These are phyloP conservation scores for Pseudozyma pruni DNA, from an alignment of 1,284 basidiomycete genomes.

Conservation along the genomic window DNA sequence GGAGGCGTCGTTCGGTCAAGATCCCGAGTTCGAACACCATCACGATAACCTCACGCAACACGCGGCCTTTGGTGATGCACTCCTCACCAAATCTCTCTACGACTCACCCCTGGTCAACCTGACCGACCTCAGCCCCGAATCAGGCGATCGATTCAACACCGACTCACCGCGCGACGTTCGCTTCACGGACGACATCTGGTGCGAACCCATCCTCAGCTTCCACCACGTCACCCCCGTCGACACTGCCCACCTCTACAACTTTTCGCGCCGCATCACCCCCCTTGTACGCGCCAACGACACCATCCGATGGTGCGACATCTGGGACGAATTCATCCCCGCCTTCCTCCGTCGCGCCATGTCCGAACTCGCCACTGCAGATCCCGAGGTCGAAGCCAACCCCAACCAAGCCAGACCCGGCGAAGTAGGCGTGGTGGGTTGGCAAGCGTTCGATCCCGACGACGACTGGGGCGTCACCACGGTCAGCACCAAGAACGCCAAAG, in stretches of 20 bases:
- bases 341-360: slow-evolving; percentile 15
- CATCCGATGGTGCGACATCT: slow-evolving; percentile 25
- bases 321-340: slow-evolving; percentile 35
- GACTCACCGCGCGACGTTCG: slow-evolving; percentile 29
- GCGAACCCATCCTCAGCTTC: slow-evolving; percentile 34
- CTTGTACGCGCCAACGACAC: slow-evolving; percentile 3
- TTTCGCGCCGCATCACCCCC: slow-evolving; percentile 25
- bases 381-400: neutral
- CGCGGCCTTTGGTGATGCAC: slow-evolving; percentile 42
- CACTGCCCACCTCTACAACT: slow-evolving; percentile 29
- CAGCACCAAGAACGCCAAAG: neutral
- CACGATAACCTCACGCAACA: slow-evolving; percentile 27
- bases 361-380: neutral
- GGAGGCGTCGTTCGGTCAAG: slow-evolving; percentile 26
- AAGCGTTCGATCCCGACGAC: slow-evolving; percentile 30
- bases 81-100: slow-evolving; percentile 44
- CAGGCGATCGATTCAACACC: slow-evolving; percentile 27
- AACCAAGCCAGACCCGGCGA: slow-evolving; percentile 7
- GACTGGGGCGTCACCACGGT: slow-evolving; percentile 25
- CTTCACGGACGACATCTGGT: slow-evolving; percentile 27
- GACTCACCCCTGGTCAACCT: slow-evolving; percentile 14
- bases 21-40: slow-evolving; percentile 27
- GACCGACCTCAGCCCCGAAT: slow-evolving; percentile 15
- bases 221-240: slow-evolving; percentile 48
- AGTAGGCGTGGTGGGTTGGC: slow-evolving; percentile 23